A percentile compares a stretch with the other conserved stretches of the same genome.
These are phyloP conservation scores for Aethionema arabicum DNA, from an alignment of 345 rosid genomes.

Conservation along the genomic window DNA sequence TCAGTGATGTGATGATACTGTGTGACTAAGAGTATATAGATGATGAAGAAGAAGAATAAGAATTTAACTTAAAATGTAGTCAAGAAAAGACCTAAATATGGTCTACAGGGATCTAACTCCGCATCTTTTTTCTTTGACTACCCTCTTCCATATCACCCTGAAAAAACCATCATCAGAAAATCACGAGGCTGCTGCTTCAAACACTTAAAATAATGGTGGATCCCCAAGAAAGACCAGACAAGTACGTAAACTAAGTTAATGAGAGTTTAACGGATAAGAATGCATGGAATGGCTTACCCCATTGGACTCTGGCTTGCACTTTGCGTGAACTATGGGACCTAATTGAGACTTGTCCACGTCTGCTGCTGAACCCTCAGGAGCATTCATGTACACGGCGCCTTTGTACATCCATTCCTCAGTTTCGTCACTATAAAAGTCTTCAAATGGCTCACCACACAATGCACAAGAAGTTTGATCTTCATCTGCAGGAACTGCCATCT, in stretches of 20 bases:
- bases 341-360: conserved; percentile 76
- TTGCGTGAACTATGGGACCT: conserved; percentile 99
- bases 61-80: conserved; percentile 30
- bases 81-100: conserved; percentile 41
- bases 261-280: neutral
- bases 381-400: conserved; percentile 96
- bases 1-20: conserved; percentile 25
- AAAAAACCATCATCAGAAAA: conserved; percentile 4
- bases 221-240: neutral
- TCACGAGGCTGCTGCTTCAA: conserved; percentile 8
- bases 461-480: conserved; percentile 93
- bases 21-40: conserved; percentile 26
- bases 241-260: conserved; percentile 15
- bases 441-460: conserved; percentile 94
- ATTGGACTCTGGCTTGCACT: conserved; percentile 89
- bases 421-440: conserved; percentile 96
- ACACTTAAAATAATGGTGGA: neutral
- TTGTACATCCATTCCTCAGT: conserved; percentile 99
- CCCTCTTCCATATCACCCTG: conserved; percentile 80
- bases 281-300: conserved; percentile 35
- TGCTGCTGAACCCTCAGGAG: conserved; percentile 50
- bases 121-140: conserved; percentile 66
- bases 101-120: conserved; percentile 52
- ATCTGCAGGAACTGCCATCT: conserved; percentile 97
- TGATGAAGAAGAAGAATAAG: conserved; percentile 27